These are phyloP conservation scores for Skeletonema grethae DNA, from an alignment of 108 stramenopile genomes.

Conservation along the genomic window DNA sequence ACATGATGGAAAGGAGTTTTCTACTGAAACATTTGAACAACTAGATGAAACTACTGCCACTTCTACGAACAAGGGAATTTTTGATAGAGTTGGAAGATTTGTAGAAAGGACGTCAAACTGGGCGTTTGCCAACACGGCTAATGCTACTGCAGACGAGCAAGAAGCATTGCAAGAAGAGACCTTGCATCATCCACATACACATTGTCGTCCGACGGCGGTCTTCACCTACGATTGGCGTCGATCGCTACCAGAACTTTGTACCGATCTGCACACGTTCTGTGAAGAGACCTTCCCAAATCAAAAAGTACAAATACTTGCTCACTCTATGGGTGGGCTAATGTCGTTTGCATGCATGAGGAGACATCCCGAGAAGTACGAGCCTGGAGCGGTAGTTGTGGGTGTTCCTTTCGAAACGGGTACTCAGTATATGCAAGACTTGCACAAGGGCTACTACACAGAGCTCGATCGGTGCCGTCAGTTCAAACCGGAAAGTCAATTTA, in stretches of 20 bases:
- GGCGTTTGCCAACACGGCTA: constrained; percentile 29
- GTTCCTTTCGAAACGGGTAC: constrained; percentile 62
- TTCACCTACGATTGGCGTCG: constrained; percentile 63
- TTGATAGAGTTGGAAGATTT: constrained; percentile 41
- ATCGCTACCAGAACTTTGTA: constrained; percentile 46
- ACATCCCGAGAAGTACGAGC: constrained; percentile 53
- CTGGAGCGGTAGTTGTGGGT: constrained; percentile 54
- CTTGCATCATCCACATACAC: constrained; percentile 13
- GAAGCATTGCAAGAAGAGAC: constrained; percentile 7
- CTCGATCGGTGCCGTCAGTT: constrained; percentile 59
- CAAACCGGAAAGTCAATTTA: constrained; percentile 50
- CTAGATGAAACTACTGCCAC: constrained; percentile 17
- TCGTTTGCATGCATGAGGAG: constrained; percentile 49
- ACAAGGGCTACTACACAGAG: constrained; percentile 60
- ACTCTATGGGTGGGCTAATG: constrained; percentile 56
- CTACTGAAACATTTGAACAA: constrained; percentile 23
- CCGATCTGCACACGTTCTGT: constrained; percentile 51
- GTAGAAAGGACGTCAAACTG: constrained; percentile 43
- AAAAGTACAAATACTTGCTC: constrained; percentile 56
- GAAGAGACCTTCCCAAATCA: constrained; percentile 55
- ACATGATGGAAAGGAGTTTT: constrained; percentile 31
- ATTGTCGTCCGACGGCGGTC: constrained; percentile 48
- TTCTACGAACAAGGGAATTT: constrained; percentile 17
- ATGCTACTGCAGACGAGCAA: constrained; percentile 17
- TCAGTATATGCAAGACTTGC: constrained; percentile 58